Conservation (phyloP, 2,329 filamentous ascomycete species). For the Cladophialophora immunda region DNA sequence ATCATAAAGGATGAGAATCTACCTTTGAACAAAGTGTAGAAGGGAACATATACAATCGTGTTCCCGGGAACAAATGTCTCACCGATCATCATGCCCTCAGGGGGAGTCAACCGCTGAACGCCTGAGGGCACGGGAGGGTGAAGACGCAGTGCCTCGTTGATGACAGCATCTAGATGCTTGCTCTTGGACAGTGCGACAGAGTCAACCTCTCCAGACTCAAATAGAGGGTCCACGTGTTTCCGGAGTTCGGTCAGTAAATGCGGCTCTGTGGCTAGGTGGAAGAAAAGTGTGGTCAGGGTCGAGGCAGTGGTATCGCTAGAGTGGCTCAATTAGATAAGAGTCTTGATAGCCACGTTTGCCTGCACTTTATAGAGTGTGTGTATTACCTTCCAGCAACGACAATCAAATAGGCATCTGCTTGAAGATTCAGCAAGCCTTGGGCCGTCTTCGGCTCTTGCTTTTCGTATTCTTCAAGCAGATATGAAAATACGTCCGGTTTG, state of each 20-base stretch:
- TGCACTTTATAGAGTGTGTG: not conserved
- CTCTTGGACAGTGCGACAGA: not conserved
- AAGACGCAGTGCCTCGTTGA: constrained; percentile 54
- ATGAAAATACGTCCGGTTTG: constrained; percentile 18
- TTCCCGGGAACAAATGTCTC: constrained; percentile 45
- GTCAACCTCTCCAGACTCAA: not conserved
- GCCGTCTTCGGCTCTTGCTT: constrained; percentile 12
- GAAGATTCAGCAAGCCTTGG: constrained; percentile 4
- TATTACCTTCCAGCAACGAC: constrained; percentile 11
- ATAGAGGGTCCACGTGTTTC: not conserved
- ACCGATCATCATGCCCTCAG: constrained; percentile 46
- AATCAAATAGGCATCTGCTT: constrained; percentile 10
- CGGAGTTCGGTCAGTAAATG: not conserved
- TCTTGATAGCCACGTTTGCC: not conserved
- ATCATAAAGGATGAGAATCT: not conserved
- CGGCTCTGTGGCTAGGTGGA: not conserved
- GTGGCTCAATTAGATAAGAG: not conserved
- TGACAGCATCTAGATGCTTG: constrained; percentile 46
- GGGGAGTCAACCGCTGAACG: constrained; percentile 48
- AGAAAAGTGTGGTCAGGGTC: not conserved
- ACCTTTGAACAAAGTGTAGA: constrained; percentile 12
- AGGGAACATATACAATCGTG: constrained; percentile 13
- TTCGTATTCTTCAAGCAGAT: constrained; percentile 20
- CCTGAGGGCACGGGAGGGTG: constrained; percentile 51
- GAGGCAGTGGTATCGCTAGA: constrained; percentile 7